Conservation (phyloP, 257 asterid genomes). For the Orobanche coerulescens region DNA sequence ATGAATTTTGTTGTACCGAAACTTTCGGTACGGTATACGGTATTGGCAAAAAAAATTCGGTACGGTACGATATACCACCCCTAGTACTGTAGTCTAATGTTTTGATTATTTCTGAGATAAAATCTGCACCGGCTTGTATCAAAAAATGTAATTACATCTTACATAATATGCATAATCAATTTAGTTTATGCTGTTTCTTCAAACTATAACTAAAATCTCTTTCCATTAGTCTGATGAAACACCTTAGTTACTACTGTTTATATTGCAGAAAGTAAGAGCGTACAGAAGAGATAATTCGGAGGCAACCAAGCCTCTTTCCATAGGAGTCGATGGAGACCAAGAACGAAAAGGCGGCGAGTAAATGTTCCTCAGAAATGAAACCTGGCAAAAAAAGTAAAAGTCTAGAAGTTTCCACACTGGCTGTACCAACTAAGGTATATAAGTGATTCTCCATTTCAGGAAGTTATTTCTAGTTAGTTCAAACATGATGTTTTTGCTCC, state of each 20-base stretch:
- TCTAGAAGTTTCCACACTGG: background rate
- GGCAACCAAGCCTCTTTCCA: background rate
- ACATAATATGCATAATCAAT: too few species aligned
- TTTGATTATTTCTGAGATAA: background rate
- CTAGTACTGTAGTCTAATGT: background rate
- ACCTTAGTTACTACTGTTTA: too few species aligned
- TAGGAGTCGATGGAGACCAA: background rate
- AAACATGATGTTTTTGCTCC: too few species aligned
- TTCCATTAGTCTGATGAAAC: too few species aligned
- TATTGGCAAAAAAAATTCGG: too few species aligned
- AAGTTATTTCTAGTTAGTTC: background rate
- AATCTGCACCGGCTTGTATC: background rate
- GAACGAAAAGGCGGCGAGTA: background rate
- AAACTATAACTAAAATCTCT: background rate
- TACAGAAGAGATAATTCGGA: background rate
- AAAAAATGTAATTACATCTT: too few species aligned
- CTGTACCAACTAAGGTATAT: background rate
- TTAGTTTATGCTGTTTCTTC: background rate
- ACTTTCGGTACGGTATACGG: too few species aligned
- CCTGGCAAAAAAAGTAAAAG: background rate
- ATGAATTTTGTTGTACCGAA: too few species aligned
- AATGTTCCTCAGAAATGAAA: background rate
- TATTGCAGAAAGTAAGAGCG: too few species aligned
- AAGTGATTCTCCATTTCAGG: background rate
- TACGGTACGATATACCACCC: too few species aligned